Conservation (phyloP, 331 rosid species). For the Malus hybrid region DNA sequence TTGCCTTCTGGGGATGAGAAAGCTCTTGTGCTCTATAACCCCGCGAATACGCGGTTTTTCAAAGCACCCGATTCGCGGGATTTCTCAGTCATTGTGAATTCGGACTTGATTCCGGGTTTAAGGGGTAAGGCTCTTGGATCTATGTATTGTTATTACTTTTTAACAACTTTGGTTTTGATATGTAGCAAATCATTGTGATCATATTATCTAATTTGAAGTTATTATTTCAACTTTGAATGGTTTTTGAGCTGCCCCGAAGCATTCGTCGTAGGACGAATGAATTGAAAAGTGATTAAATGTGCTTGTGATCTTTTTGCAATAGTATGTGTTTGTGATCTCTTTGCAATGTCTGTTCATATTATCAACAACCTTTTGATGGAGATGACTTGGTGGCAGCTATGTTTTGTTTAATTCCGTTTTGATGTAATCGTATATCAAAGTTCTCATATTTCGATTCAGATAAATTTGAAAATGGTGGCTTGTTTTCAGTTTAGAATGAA, state of each 20-base stretch:
- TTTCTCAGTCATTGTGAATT: conserved; percentile 27
- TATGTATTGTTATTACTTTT: not conserved
- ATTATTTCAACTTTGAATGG: not conserved
- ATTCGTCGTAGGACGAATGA: not conserved
- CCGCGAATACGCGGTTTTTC: not conserved
- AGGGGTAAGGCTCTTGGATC: conserved; percentile 18
- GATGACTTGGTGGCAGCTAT: not conserved
- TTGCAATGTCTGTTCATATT: not conserved
- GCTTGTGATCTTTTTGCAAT: too few relatives aligned
- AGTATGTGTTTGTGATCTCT: too few relatives aligned
- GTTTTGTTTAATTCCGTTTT: not conserved
- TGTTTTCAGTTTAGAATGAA: not conserved
- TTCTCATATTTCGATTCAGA: too few relatives aligned
- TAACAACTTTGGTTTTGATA: not conserved
- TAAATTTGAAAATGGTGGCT: not conserved
- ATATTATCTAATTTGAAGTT: not conserved
- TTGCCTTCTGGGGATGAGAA: conserved; percentile 13
- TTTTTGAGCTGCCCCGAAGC: not conserved
- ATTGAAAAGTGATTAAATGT: not conserved
- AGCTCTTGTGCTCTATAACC: conserved; percentile 33
- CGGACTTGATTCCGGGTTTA: conserved; percentile 38
- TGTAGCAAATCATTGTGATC: not conserved
- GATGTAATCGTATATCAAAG: too few relatives aligned
- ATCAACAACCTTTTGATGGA: not conserved
- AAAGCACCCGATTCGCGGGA: conserved; percentile 19